Conservation (phyloP, 352 stramenopile species). For the Phytophthora citrophthora region DNA sequence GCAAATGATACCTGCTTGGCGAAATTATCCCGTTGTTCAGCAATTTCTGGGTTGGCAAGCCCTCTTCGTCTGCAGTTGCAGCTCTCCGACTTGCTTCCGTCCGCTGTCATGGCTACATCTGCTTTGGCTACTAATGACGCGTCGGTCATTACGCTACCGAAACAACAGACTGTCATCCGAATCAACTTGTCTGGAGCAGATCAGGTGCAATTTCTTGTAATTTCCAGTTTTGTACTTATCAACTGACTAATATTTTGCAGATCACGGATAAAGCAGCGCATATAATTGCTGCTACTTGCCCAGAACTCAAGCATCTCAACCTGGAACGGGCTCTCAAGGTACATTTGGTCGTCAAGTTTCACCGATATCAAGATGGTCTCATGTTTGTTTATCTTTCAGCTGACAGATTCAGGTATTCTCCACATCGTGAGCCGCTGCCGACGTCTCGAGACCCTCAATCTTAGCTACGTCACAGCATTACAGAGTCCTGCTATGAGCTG, state of each 20-base stretch:
- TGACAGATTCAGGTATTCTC: constrained; percentile 64
- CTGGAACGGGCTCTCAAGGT: constrained; percentile 53
- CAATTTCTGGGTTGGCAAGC: constrained; percentile 3
- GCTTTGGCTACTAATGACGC: constrained; percentile 1
- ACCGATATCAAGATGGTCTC: neutral
- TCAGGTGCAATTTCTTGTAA: constrained; percentile 30
- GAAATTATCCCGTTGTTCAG: constrained; percentile 29
- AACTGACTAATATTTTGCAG: constrained; percentile 23
- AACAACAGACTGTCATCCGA: constrained; percentile 18
- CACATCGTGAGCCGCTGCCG: constrained; percentile 60
- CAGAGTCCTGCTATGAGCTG: constrained; percentile 55
- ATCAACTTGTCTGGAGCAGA: constrained; percentile 73
- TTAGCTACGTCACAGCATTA: constrained; percentile 61
- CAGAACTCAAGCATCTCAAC: constrained; percentile 51
- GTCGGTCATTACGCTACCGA: neutral
- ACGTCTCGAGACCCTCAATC: constrained; percentile 55
- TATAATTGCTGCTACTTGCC: constrained; percentile 38
- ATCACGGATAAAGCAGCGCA: constrained; percentile 54
- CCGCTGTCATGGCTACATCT: constrained; percentile 7
- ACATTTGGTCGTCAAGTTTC: neutral
- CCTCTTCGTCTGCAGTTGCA: constrained; percentile 33
- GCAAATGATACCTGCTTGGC: constrained; percentile 64
- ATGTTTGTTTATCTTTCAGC: constrained; percentile 25
- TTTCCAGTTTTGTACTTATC: neutral
- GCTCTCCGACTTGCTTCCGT: constrained; percentile 41